Percentiles rank a stretch among this genome's conserved stretches.
Conservation (phyloP, 768 basidiomycete species). For the Lactarius trivialis region DNA sequence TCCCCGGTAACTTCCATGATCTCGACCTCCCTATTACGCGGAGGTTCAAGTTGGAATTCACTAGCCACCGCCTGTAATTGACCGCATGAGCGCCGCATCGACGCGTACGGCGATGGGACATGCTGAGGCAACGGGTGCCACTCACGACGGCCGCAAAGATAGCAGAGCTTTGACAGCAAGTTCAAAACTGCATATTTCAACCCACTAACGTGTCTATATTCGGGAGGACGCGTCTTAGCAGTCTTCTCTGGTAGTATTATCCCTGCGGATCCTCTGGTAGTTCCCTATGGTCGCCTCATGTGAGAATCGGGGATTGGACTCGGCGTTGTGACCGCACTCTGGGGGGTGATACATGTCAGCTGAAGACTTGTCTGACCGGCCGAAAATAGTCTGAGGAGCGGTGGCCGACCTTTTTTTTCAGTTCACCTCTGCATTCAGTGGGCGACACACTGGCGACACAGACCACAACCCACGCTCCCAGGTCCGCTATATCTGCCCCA, state of each 20-base stretch:
- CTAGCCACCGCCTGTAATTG: not conserved
- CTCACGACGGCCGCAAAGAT: not conserved
- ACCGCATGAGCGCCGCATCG: not conserved
- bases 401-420: not conserved
- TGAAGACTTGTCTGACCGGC: not conserved
- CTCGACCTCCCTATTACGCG: not conserved
- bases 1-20: not conserved
- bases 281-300: not conserved
- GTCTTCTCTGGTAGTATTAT: not conserved
- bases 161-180: not conserved
- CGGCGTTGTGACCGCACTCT: not conserved
- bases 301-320: not conserved
- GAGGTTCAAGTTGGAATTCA: no score
- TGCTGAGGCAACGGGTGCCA: not conserved
- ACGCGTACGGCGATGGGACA: not conserved
- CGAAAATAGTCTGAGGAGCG: not conserved
- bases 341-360: not conserved
- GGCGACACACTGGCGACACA: no score
- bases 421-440: not conserved
- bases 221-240: not conserved
- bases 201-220: no score
- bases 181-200: not conserved
- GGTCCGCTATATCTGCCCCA: not conserved
- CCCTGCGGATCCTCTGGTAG: no score
- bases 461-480: not conserved